phyloP scores from a whole-genome alignment of 306 rosid species.

The Luffa aegyptiaca region DNA sequence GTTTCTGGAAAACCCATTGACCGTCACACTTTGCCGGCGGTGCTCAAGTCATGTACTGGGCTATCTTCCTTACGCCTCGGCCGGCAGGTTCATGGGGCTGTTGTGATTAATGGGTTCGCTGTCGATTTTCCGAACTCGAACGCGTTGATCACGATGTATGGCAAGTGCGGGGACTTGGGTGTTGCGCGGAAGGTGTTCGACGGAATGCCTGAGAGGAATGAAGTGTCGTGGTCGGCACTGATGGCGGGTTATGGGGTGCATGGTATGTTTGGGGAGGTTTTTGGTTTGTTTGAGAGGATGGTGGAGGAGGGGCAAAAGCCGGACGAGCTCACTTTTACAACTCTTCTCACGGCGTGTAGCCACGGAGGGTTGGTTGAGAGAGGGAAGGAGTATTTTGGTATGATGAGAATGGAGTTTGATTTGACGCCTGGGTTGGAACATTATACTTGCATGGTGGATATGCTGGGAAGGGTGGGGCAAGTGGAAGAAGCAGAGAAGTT shows the following conservation, averaged over 20 bases:
- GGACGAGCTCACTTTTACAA: constrained; percentile 38
- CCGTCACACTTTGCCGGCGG: constrained; percentile 36
- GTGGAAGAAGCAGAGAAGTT: constrained; percentile 64
- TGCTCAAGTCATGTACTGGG: constrained; percentile 49
- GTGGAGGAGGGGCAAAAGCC: constrained; percentile 41
- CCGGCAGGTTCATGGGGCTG: constrained; percentile 45
- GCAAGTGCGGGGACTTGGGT: constrained; percentile 34
- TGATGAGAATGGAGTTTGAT: constrained; percentile 42
- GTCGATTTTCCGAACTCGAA: constrained; percentile 39
- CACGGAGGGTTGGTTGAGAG: constrained; percentile 54
- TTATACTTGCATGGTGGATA: constrained; percentile 73
- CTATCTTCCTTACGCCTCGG: constrained; percentile 37
- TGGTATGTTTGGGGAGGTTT: constrained; percentile 39
- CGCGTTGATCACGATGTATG: constrained; percentile 54
- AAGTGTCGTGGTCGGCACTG: constrained; percentile 43
- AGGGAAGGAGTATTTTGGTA: constrained; percentile 43
- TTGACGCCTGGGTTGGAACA: constrained; percentile 39
- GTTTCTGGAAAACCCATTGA: constrained; percentile 28
- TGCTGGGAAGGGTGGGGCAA: constrained; percentile 56
- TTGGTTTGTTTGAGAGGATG: constrained; percentile 48
- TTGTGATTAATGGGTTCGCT: constrained; percentile 40
- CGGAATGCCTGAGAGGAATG: constrained; percentile 34
- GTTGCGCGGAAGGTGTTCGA: constrained; percentile 50
- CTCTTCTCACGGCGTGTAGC: constrained; percentile 49
- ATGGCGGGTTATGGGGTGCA: constrained; percentile 56